Percentiles rank a stretch among this genome's conserved stretches.
These are phyloP conservation scores for Wickerhamomyces queroliae DNA, from an alignment of 805 yeast species.

Conservation along the genomic window DNA sequence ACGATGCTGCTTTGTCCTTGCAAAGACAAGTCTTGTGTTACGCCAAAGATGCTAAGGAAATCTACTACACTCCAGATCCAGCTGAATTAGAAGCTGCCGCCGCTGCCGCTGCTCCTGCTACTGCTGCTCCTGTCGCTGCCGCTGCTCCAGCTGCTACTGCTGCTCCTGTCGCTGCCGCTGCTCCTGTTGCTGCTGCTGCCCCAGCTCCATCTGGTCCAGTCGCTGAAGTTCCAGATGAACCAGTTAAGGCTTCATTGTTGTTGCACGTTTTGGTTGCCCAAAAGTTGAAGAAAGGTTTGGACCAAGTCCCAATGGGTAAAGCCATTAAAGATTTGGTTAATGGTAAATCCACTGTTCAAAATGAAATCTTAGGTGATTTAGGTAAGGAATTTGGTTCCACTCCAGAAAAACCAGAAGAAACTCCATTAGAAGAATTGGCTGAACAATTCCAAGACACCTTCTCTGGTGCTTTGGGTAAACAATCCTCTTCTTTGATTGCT, in stretches of 20 bases:
- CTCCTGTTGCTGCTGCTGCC: slow-evolving; percentile 52
- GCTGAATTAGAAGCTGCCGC: slow-evolving; percentile 32
- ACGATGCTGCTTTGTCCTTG: slow-evolving; percentile 85
- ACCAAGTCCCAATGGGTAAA: slow-evolving; percentile 79
- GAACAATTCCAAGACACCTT: slow-evolving; percentile 91
- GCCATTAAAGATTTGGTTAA: slow-evolving; percentile 96
- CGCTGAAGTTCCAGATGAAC: slow-evolving; percentile 81
- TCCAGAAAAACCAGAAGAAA: slow-evolving; percentile 98
- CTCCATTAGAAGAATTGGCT: slow-evolving; percentile 93
- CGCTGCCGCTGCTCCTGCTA: slow-evolving; percentile 24
- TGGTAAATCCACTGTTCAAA: slow-evolving; percentile 98
- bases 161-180: slow-evolving; percentile 53
- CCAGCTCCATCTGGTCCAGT: slow-evolving; percentile 77
- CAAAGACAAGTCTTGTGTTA: slow-evolving; percentile 94
- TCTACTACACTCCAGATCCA: slow-evolving; percentile 88
- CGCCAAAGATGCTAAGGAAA: slow-evolving; percentile 93
- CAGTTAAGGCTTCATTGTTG: slow-evolving; percentile 77
- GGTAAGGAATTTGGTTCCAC: slow-evolving; percentile 98
- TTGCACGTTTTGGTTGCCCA: slow-evolving; percentile 91
- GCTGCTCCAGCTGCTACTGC: slow-evolving; percentile 52
- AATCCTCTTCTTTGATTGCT: slow-evolving; percentile 81
- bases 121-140: slow-evolving; percentile 44
- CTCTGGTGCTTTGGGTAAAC: slow-evolving; percentile 88
- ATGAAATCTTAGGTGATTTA: slow-evolving; percentile 96
- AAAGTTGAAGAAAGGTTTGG: slow-evolving; percentile 87